Evolutionary conservation across 495 filamentous ascomycete genomes (phyloP).

Genomic region (Hyaloscypha hepaticicola): DNA sequence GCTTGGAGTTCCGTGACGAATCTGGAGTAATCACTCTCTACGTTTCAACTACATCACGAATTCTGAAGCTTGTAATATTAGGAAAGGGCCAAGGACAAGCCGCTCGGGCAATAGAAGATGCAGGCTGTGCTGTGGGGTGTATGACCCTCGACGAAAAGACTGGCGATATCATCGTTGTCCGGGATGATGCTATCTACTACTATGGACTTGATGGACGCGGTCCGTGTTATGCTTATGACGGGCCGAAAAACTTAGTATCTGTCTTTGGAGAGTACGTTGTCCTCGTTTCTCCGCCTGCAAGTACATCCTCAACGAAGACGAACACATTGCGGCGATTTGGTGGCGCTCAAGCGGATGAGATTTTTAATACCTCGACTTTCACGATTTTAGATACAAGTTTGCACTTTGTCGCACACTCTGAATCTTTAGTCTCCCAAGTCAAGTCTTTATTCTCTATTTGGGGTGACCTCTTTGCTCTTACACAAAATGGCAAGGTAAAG

Average conservation of each 20-base stretch:
- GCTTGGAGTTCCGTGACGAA: conserved; percentile 72
- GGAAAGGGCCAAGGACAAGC: conserved; percentile 88
- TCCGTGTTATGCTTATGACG: conserved; percentile 85
- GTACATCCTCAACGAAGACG: conserved; percentile 41
- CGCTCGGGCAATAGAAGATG: conserved; percentile 81
- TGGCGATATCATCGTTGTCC: conserved; percentile 82
- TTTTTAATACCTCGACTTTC: conserved; percentile 81
- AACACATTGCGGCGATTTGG: conserved; percentile 61
- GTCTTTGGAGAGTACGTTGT: conserved; percentile 85
- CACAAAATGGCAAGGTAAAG: conserved; percentile 82
- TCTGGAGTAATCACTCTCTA: conserved; percentile 72
- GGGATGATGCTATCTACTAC: conserved; percentile 93
- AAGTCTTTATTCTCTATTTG: conserved; percentile 81
- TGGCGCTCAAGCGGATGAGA: conserved; percentile 63
- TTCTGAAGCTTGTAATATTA: conserved; percentile 80
- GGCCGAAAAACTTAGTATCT: conserved; percentile 77
- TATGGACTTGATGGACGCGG: conserved; percentile 86
- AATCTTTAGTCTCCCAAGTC: conserved; percentile 75
- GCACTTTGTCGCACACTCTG: conserved; percentile 87
- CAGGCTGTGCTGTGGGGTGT: conserved; percentile 85
- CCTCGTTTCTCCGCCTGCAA: conserved; percentile 78
- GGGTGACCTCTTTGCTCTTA: conserved; percentile 87
- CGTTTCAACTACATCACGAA: conserved; percentile 86
- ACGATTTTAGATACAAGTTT: conserved; percentile 87
- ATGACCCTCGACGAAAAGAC: conserved; percentile 81